These are phyloP conservation scores for Discostella stelligera DNA, from an alignment of 352 stramenopile species.

Conservation along the genomic window DNA sequence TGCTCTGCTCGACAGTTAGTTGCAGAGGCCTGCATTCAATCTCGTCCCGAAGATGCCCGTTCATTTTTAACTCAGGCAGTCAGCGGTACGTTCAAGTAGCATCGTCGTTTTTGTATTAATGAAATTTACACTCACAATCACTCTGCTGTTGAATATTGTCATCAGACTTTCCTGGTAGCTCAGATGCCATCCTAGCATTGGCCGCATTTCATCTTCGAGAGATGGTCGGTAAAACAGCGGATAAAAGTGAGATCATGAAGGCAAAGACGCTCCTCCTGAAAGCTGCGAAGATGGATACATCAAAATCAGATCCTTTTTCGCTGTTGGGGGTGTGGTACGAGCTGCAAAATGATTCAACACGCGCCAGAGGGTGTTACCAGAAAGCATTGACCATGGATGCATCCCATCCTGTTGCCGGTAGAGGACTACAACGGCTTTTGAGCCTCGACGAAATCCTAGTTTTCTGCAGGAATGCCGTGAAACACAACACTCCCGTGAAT, in stretches of 20 bases:
- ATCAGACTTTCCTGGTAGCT: conserved; percentile 51
- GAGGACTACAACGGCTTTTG: conserved; percentile 60
- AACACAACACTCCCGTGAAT: conserved; percentile 44
- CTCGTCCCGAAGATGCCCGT: conserved; percentile 48
- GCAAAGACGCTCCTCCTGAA: conserved; percentile 63
- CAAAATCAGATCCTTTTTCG: conserved; percentile 62
- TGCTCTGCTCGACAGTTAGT: conserved; percentile 60
- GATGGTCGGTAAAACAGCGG: conserved; percentile 25
- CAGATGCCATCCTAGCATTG: conserved; percentile 55
- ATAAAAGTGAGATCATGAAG: conserved; percentile 17
- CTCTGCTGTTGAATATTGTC: neutral
- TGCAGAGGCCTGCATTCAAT: conserved; percentile 58
- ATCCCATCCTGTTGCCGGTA: conserved; percentile 67
- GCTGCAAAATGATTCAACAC: conserved; percentile 44
- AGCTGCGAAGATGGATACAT: conserved; percentile 67
- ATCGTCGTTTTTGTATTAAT: neutral
- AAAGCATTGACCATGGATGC: conserved; percentile 61
- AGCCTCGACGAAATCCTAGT: conserved; percentile 19
- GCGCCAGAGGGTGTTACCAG: conserved; percentile 63
- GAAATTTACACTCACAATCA: conserved; percentile 1
- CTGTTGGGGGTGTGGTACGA: conserved; percentile 75
- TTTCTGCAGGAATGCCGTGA: conserved; percentile 40
- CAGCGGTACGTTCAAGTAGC: conserved; percentile 12
- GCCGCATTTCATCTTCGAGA: conserved; percentile 64
- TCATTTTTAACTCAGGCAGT: conserved; percentile 62